Evolutionary conservation across 176 grass and related monocot species (phyloP).

Genomic region (Zizania latifolia): DNA sequence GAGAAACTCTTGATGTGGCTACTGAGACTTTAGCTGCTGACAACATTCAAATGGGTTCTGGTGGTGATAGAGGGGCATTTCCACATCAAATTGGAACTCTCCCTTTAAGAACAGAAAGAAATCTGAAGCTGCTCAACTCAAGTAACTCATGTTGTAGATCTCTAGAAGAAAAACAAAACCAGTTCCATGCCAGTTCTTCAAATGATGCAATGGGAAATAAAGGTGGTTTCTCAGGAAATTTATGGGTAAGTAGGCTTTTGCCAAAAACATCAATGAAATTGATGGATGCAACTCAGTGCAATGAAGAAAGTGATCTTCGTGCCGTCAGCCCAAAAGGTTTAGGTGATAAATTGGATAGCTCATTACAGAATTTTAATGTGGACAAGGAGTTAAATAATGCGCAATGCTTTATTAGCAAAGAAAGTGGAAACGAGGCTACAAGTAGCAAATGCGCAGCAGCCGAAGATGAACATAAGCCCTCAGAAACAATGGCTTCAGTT

Average conservation of each 20-base stretch:
- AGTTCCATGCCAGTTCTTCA: slow-evolving; percentile 12
- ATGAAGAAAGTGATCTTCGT: slow-evolving; percentile 39
- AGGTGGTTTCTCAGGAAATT: slow-evolving; percentile 42
- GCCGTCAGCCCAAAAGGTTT: slow-evolving; percentile 23
- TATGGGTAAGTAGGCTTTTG: slow-evolving; percentile 81
- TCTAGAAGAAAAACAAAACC: slow-evolving; percentile 40
- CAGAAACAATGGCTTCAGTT: slow-evolving; percentile 62
- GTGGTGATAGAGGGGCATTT: slow-evolving; percentile 18
- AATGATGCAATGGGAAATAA: slow-evolving; percentile 25
- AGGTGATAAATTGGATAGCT: slow-evolving; percentile 19
- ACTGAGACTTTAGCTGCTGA: neutral
- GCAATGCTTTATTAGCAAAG: slow-evolving; percentile 25
- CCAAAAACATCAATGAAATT: slow-evolving; percentile 41
- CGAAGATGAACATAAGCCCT: slow-evolving; percentile 48
- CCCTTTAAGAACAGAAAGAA: slow-evolving; percentile 24
- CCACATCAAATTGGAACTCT: slow-evolving; percentile 22
- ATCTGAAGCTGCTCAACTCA: slow-evolving; percentile 27
- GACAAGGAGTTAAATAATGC: slow-evolving; percentile 30
- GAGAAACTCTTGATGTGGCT: slow-evolving; percentile 26
- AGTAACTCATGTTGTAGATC: slow-evolving; percentile 30
- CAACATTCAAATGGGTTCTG: slow-evolving; percentile 26
- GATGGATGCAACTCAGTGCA: slow-evolving; percentile 40
- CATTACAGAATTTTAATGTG: slow-evolving; percentile 18
- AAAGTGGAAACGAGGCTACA: slow-evolving; percentile 38
- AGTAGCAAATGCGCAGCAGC: slow-evolving; percentile 54